A percentile compares a stretch with the other conserved stretches of the same genome.
Evolutionary conservation across 2,329 filamentous ascomycete genomes (phyloP).

Genomic region (Alternaria consortialis): DNA sequence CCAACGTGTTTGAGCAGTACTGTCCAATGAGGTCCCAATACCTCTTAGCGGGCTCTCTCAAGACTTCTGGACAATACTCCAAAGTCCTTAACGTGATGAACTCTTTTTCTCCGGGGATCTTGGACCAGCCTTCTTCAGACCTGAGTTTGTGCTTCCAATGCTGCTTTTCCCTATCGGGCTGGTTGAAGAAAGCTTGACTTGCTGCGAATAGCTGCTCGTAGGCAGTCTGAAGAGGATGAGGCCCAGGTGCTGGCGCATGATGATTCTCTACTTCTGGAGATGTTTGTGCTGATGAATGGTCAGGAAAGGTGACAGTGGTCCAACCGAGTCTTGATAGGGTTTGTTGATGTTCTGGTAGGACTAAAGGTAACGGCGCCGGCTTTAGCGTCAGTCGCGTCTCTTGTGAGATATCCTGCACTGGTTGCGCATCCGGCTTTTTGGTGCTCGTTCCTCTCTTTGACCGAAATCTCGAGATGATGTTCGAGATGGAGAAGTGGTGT

Average conservation of each 20-base stretch:
- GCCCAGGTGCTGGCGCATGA: constrained; percentile 4
- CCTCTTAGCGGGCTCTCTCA: constrained; percentile 38
- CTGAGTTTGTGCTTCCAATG: constrained; percentile 46
- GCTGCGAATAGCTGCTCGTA: constrained; percentile 42
- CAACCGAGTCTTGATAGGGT: constrained; percentile 45
- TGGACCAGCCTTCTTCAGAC: constrained; percentile 49
- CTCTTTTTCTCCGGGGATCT: constrained; percentile 50
- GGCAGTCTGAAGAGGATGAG: constrained; percentile 44
- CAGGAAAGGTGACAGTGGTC: constrained; percentile 48
- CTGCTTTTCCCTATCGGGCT: constrained; percentile 34
- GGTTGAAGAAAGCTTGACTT: constrained; percentile 45
- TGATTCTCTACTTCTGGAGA: neutral
- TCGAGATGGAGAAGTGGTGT: constrained; percentile 38
- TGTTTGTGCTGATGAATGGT: constrained; percentile 4
- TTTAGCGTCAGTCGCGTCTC: constrained; percentile 35
- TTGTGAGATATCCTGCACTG: neutral
- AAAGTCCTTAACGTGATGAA: constrained; percentile 50
- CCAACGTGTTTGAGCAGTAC: constrained; percentile 36
- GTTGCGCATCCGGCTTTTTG: neutral
- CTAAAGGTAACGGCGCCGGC: constrained; percentile 39
- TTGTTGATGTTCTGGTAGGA: constrained; percentile 45
- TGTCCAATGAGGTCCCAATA: constrained; percentile 47
- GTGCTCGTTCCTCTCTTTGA: constrained; percentile 21
- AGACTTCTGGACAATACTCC: constrained; percentile 42
- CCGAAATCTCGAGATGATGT: constrained; percentile 40